Conservation (phyloP, 2,329 filamentous ascomycete genomes). For the Aspergillus sp. region DNA sequence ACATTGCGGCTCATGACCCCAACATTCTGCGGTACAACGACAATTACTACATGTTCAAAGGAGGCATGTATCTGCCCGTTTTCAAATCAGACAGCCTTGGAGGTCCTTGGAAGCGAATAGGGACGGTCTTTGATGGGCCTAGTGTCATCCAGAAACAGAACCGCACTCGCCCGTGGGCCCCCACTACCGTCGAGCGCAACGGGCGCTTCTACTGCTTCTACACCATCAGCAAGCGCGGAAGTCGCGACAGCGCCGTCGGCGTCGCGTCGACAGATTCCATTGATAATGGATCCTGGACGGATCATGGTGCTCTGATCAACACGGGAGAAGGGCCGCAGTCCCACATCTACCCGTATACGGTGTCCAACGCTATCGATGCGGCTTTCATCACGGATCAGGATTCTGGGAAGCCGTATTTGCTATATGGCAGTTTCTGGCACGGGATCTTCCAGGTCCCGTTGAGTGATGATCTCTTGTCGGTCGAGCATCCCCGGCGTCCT, state of each 20-base stretch:
- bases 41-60: conserved; percentile 36
- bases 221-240: conserved; percentile 28
- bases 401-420: conserved; percentile 29
- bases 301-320: conserved; percentile 36
- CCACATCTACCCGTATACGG: conserved; percentile 29
- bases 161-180: conserved; percentile 35
- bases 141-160: conserved; percentile 33
- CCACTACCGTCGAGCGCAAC: conserved; percentile 30
- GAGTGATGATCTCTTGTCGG: conserved; percentile 28
- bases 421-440: conserved; percentile 38
- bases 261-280: conserved; percentile 31
- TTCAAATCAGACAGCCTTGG: conserved; percentile 25
- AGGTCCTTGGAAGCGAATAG: conserved; percentile 35
- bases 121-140: conserved; percentile 29
- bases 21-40: conserved; percentile 31
- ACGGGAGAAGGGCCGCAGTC: conserved; percentile 28
- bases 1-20: conserved; percentile 34
- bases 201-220: conserved; percentile 40
- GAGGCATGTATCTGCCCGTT: conserved; percentile 27
- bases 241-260: conserved; percentile 36
- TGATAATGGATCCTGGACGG: conserved; percentile 28
- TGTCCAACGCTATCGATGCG: conserved; percentile 39
- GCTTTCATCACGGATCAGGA: conserved; percentile 29
- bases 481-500: conserved; percentile 21
- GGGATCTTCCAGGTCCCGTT: conserved; percentile 38